phyloP scores from a whole-genome alignment of 805 yeast genomes.

The Metschnikowia anglica region DNA sequence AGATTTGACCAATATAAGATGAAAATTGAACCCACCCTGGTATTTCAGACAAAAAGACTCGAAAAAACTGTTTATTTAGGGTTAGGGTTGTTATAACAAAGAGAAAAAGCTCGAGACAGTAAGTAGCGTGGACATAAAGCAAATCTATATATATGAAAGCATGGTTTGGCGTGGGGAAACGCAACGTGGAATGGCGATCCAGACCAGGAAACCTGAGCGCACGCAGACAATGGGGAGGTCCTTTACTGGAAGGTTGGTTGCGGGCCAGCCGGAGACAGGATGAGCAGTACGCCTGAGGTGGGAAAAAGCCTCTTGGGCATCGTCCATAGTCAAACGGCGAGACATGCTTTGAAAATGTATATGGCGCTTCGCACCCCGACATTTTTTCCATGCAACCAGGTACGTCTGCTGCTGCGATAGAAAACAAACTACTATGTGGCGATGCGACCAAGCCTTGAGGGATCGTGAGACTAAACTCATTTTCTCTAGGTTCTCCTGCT shows the following conservation, averaged over 20 bases:
- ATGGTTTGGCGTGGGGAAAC: conserved; percentile 2
- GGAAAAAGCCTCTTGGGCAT: background rate
- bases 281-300: background rate
- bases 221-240: conserved; percentile 2
- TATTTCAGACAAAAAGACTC: no score
- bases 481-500: background rate
- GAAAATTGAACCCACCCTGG: no score
- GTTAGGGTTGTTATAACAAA: no score
- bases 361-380: conserved; percentile 13
- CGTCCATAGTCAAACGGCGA: conserved; percentile 2
- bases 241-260: background rate
- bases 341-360: conserved; percentile 5
- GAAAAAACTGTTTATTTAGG: no score
- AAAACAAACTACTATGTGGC: background rate
- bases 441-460: background rate
- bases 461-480: background rate
- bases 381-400: conserved; percentile 6
- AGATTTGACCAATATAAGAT: no score
- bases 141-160: background rate
- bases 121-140: background rate
- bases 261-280: conserved; percentile 7
- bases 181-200: conserved; percentile 4
- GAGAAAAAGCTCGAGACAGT: no score
- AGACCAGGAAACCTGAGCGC: conserved; percentile 1
- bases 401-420: background rate